Evolutionary conservation across 1,284 basidiomycete genomes (phyloP).

Genomic region (Golubevia sp.): DNA sequence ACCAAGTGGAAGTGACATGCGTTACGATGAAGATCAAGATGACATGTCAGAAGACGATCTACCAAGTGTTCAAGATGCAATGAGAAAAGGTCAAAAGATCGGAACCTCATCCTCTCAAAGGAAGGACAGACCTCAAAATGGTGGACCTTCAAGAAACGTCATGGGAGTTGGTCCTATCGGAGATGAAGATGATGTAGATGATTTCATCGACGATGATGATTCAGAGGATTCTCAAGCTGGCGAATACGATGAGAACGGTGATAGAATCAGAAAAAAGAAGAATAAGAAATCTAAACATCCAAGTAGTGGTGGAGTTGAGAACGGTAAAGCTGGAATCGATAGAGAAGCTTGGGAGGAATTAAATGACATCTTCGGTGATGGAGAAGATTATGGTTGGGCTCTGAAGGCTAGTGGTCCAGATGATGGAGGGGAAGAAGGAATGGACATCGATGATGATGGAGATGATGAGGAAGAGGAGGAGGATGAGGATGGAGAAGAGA

Average conservation of each 20-base stretch:
- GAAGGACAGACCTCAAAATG: slow-evolving; percentile 4
- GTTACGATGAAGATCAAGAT: slow-evolving; percentile 31
- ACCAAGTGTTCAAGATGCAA: slow-evolving; percentile 39
- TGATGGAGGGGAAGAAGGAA: slow-evolving; percentile 4
- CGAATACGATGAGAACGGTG: not conserved
- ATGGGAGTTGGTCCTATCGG: slow-evolving; percentile 13
- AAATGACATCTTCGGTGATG: slow-evolving; percentile 59
- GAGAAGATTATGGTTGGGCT: slow-evolving; percentile 56
- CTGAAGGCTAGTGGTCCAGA: slow-evolving; percentile 15
- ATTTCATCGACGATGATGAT: slow-evolving; percentile 47
- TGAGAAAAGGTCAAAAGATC: slow-evolving; percentile 26
- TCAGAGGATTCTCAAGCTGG: not conserved
- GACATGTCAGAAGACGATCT: slow-evolving; percentile 40
- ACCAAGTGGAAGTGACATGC: not conserved
- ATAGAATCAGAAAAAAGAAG: not conserved
- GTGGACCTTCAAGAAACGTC: not conserved
- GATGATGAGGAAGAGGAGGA: slow-evolving; percentile 36
- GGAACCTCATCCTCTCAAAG: slow-evolving; percentile 15
- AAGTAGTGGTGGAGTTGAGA: slow-evolving; percentile 34
- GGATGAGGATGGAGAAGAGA: slow-evolving; percentile 16
- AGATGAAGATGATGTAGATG: slow-evolving; percentile 58
- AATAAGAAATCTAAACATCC: not conserved
- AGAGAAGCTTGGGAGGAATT: slow-evolving; percentile 59
- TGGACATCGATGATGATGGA: slow-evolving; percentile 22
- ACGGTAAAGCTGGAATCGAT: slow-evolving; percentile 51